phyloP scores from a whole-genome alignment of 345 rosid species.

The Ricinus communis region DNA sequence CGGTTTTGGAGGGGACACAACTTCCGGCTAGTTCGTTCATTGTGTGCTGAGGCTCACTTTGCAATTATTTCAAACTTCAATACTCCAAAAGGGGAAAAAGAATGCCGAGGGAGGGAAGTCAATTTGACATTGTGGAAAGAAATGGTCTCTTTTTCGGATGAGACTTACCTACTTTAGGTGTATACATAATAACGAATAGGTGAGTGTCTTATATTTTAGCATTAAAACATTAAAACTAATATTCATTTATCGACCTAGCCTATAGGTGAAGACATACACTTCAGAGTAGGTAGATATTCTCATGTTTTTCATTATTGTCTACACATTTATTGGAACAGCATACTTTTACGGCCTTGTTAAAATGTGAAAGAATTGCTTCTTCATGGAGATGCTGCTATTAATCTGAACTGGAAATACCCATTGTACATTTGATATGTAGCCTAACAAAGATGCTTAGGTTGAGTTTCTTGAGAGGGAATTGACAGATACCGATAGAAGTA shows the following conservation, averaged over 20 bases:
- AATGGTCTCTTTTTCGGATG: not conserved
- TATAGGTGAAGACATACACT: too few relatives aligned
- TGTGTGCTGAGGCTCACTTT: too few relatives aligned
- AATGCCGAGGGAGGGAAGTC: not conserved
- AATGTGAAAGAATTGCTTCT: not conserved
- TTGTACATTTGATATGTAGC: not conserved
- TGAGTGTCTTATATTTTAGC: too few relatives aligned
- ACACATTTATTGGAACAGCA: not conserved
- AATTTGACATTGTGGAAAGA: not conserved
- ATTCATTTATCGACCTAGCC: too few relatives aligned
- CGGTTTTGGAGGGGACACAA: slow-evolving; percentile 76
- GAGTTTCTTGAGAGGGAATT: not conserved
- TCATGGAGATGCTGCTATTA: not conserved
- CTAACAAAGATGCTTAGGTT: not conserved
- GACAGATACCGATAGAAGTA: too few relatives aligned
- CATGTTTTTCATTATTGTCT: not conserved
- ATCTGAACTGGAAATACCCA: not conserved
- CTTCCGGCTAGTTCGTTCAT: slow-evolving; percentile 72
- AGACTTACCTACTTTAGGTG: too few relatives aligned
- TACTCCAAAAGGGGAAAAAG: not conserved
- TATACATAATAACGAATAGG: too few relatives aligned
- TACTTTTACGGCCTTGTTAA: not conserved
- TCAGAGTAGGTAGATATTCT: too few relatives aligned
- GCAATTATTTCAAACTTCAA: not conserved
- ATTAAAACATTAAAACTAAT: too few relatives aligned